Evolutionary conservation across 129 eudicot species (phyloP).

Genomic region (Flaveria sonorensis): DNA sequence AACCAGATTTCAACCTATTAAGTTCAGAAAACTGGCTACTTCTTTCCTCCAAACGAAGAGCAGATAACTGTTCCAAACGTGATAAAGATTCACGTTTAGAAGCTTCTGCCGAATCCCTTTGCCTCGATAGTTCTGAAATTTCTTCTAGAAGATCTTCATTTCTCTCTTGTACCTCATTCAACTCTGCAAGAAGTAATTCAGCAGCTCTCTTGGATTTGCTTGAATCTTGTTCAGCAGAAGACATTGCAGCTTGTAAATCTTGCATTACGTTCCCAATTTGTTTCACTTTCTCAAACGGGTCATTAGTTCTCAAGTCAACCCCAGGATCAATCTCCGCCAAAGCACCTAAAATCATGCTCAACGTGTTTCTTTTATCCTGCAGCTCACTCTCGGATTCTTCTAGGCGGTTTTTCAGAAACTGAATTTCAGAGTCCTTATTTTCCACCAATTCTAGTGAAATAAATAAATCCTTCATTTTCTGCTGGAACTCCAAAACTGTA

Average conservation of each 20-base stretch:
- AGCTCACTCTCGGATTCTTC: slow-evolving; percentile 50
- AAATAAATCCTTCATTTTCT: slow-evolving; percentile 47
- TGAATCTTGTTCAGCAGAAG: slow-evolving; percentile 67
- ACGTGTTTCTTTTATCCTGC: slow-evolving; percentile 55
- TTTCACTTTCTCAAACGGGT: slow-evolving; percentile 68
- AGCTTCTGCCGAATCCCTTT: slow-evolving; percentile 61
- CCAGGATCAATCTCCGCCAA: slow-evolving; percentile 56
- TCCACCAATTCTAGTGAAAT: slow-evolving; percentile 45
- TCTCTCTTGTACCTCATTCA: slow-evolving; percentile 98
- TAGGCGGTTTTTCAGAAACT: slow-evolving; percentile 47
- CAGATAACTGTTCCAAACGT: slow-evolving; percentile 56
- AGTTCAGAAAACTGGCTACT: slow-evolving; percentile 52
- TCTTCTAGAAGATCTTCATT: slow-evolving; percentile 92
- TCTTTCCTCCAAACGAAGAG: slow-evolving; percentile 56
- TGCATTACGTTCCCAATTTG: slow-evolving; percentile 43
- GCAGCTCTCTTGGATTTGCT: slow-evolving; percentile 90
- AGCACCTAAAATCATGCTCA: slow-evolving; percentile 51
- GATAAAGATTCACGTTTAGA: slow-evolving; percentile 63
- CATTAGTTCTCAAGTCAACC: slow-evolving; percentile 30
- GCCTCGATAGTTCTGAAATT: slow-evolving; percentile 58
- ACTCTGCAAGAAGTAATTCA: slow-evolving; percentile 80
- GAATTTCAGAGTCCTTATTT: slow-evolving; percentile 54
- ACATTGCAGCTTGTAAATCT: slow-evolving; percentile 46
- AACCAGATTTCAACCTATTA: slow-evolving; percentile 49
- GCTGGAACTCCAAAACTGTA: slow-evolving; percentile 56